Evolutionary conservation across 441 rosid genomes (phyloP).

Genomic region (Gossypium davidsonii): DNA sequence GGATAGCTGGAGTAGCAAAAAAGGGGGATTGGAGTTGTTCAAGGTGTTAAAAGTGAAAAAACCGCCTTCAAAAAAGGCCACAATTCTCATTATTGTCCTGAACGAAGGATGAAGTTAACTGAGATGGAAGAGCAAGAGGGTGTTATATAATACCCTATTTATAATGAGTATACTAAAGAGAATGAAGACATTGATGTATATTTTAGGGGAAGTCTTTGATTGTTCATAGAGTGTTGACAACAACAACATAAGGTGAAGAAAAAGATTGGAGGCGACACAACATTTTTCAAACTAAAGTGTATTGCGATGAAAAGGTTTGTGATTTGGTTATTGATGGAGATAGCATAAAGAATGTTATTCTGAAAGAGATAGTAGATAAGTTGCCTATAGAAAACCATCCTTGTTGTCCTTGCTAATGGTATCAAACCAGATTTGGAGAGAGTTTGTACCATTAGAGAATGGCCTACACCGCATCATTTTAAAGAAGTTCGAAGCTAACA

Average conservation of each 20-base stretch:
- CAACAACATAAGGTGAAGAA: not conserved
- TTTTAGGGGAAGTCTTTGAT: not conserved
- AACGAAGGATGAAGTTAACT: not conserved
- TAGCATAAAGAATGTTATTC: not conserved
- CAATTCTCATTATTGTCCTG: not conserved
- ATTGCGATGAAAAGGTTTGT: not conserved
- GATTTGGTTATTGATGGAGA: not conserved
- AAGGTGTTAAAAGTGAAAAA: not conserved
- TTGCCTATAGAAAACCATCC: not conserved
- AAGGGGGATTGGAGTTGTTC: not conserved
- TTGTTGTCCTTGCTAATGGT: too few relatives aligned
- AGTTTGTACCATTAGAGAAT: not conserved
- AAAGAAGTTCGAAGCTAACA: not conserved
- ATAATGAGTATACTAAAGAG: not conserved
- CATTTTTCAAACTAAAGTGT: not conserved
- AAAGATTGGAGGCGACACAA: not conserved
- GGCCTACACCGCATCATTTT: not conserved
- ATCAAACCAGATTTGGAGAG: too few relatives aligned
- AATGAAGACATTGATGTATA: not conserved
- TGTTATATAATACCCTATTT: not conserved
- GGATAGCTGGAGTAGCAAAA: not conserved
- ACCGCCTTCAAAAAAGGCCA: not conserved
- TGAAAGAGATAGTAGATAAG: not conserved
- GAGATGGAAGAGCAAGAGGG: not conserved
- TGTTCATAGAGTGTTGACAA: not conserved